Evolutionary conservation across 805 yeast genomes (phyloP).

Genomic region (Millerozyma miso): DNA sequence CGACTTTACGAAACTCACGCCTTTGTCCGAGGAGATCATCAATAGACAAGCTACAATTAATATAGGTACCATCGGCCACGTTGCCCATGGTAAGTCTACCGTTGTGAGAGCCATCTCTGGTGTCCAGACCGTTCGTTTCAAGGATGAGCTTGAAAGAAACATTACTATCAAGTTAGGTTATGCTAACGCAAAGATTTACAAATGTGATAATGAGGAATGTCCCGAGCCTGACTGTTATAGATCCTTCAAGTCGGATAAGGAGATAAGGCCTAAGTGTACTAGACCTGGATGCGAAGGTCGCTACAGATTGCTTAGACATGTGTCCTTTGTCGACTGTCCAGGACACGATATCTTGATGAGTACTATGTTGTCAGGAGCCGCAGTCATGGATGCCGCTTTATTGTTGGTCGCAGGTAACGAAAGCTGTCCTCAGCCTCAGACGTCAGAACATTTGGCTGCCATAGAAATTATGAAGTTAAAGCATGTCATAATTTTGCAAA

Average conservation of each 20-base stretch:
- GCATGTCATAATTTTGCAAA: conserved; percentile 93
- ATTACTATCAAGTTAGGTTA: conserved; percentile 98
- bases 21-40: conserved; percentile 91
- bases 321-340: conserved; percentile 98
- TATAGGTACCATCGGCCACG: conserved; percentile 96
- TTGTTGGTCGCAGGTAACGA: conserved; percentile 96
- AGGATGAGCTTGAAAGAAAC: conserved; percentile 98
- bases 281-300: conserved; percentile 86
- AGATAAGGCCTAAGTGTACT: conserved; percentile 88
- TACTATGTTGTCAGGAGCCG: conserved; percentile 99
- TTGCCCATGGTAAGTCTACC: conserved; percentile 92
- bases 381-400: conserved; percentile 99
- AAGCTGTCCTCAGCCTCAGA: conserved; percentile 99
- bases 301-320: conserved; percentile 89
- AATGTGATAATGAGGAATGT: conserved; percentile 78
- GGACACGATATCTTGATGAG: conserved; percentile 99
- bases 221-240: conserved; percentile 94
- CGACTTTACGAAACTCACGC: conserved; percentile 76
- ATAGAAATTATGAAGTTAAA: conserved; percentile 98
- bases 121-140: conserved; percentile 98
- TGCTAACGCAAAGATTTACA: conserved; percentile 97
- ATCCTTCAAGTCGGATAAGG: conserved; percentile 92
- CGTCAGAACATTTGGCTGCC: conserved; percentile 98
- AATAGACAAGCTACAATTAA: conserved; percentile 98
- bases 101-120: conserved; percentile 96